Conservation (phyloP, 2,329 filamentous ascomycete species). For the Diaporthe vexans region DNA sequence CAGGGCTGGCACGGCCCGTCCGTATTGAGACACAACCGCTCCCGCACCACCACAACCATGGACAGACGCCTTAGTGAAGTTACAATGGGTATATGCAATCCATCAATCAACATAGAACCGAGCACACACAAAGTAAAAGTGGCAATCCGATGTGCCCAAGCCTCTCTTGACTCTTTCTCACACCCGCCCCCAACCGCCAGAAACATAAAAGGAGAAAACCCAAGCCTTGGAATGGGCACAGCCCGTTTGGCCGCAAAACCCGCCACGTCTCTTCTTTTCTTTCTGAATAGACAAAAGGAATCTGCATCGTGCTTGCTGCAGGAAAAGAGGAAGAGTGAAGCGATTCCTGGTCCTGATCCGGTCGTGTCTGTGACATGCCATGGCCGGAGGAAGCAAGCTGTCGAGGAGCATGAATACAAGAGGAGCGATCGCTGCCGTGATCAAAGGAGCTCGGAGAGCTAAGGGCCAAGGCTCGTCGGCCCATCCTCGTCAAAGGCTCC, state of each 20-base stretch:
- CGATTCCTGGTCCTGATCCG: not conserved
- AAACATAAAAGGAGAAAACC: slow-evolving; percentile 1
- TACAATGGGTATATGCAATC: slow-evolving; percentile 40
- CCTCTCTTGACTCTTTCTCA: slow-evolving; percentile 1
- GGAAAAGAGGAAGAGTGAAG: not conserved
- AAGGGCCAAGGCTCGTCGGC: not conserved
- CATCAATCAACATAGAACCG: slow-evolving; percentile 26
- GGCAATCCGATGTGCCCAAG: slow-evolving; percentile 18
- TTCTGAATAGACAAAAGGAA: slow-evolving; percentile 38
- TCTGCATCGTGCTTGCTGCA: slow-evolving; percentile 8
- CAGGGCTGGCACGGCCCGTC: slow-evolving; percentile 13
- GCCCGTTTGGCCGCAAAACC: slow-evolving; percentile 27
- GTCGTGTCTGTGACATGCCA: not conserved
- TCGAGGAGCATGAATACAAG: not conserved
- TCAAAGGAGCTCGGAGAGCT: not conserved
- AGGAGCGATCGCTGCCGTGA: not conserved
- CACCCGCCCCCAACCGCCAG: not conserved
- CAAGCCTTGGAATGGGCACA: slow-evolving; percentile 24
- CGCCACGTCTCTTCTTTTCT: slow-evolving; percentile 9
- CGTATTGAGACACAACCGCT: slow-evolving; percentile 7
- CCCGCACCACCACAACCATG: slow-evolving; percentile 19
- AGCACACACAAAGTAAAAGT: slow-evolving; percentile 32
- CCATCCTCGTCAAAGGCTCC: not conserved
- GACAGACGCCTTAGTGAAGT: slow-evolving; percentile 36
- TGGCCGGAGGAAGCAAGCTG: not conserved